Evolutionary conservation across 1,284 basidiomycete species (phyloP).

Genomic region (Ganoderma sinense): DNA sequence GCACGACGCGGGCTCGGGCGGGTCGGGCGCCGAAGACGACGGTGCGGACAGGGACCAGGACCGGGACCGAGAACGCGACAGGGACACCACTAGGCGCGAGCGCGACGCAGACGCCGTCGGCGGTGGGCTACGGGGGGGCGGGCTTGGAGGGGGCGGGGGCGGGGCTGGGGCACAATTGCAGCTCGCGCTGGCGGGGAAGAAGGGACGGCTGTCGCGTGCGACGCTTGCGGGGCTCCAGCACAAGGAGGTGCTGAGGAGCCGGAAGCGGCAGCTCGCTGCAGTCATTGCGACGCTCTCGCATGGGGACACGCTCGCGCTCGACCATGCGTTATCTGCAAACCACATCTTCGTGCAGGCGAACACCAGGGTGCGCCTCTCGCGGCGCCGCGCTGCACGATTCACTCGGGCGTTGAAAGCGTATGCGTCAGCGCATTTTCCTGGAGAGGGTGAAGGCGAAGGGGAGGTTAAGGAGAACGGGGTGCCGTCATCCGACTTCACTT

Average conservation of each 20-base stretch:
- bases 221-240: conserved; percentile 75
- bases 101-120: conserved; percentile 32
- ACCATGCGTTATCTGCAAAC: conserved; percentile 74
- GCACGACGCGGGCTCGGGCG: conserved; percentile 44
- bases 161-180: conserved; percentile 23
- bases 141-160: conserved; percentile 51
- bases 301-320: conserved; percentile 72
- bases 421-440: conserved; percentile 16
- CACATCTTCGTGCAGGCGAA: conserved; percentile 53
- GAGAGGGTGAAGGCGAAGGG: conserved; percentile 4
- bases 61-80: no score
- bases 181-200: conserved; percentile 40
- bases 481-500: conserved; percentile 61
- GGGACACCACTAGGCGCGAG: conserved; percentile 35
- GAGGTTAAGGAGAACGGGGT: conserved; percentile 12
- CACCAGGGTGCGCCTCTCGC: conserved; percentile 41
- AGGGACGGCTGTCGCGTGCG: conserved; percentile 54
- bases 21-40: conserved; percentile 50
- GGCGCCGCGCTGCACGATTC: conserved; percentile 38
- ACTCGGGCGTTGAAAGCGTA: conserved; percentile 38
- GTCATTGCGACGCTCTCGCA: conserved; percentile 70
- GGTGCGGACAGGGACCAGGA: conserved; percentile 29
- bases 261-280: conserved; percentile 72
- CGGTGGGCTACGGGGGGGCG: conserved; percentile 6
- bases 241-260: conserved; percentile 72